Percentiles rank a stretch among this genome's conserved stretches.
These are phyloP conservation scores for Crassisporium funariophilum DNA, from an alignment of 768 basidiomycete species.

Conservation along the genomic window DNA sequence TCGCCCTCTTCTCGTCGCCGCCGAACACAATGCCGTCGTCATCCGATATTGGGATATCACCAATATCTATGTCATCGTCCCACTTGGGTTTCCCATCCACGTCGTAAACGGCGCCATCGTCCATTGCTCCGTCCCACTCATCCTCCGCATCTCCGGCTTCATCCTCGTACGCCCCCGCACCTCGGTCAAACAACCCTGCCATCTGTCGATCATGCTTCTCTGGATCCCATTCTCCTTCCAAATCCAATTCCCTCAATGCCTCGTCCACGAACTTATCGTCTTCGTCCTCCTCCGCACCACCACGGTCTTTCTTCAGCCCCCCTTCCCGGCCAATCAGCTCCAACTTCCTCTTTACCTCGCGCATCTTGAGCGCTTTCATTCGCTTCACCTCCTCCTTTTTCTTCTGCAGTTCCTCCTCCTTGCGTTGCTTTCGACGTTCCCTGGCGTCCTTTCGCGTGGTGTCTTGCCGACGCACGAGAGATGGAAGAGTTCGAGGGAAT, in stretches of 20 bases:
- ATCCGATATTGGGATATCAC: constrained; percentile 52
- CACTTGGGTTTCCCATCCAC: constrained; percentile 77
- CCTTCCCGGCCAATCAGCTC: constrained; percentile 73
- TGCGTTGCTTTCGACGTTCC: constrained; percentile 71
- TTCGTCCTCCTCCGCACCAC: constrained; percentile 27
- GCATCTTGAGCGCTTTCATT: constrained; percentile 82
- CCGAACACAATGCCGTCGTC: constrained; percentile 30
- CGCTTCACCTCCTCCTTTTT: constrained; percentile 81
- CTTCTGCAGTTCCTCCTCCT: constrained; percentile 74
- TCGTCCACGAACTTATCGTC: constrained; percentile 31
- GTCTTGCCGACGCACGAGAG: constrained; percentile 70
- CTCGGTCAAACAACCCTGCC: constrained; percentile 58
- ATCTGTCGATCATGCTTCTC: constrained; percentile 83
- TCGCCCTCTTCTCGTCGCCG: constrained; percentile 35
- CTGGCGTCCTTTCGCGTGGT: constrained; percentile 85
- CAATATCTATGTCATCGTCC: constrained; percentile 88
- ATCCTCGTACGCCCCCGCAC: constrained; percentile 33
- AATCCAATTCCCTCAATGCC: constrained; percentile 72
- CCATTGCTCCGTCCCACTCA: constrained; percentile 30
- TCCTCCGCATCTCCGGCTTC: constrained; percentile 37
- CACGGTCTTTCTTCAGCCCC: constrained; percentile 48
- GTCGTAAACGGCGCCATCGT: constrained; percentile 28
- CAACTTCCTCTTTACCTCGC: constrained; percentile 76
- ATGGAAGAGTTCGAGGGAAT: constrained; percentile 74
- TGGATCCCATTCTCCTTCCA: constrained; percentile 95